Base-by-base conservation (phyloP, 2,329 filamentous ascomycete species). In the Botrytis galanthina region DNA sequence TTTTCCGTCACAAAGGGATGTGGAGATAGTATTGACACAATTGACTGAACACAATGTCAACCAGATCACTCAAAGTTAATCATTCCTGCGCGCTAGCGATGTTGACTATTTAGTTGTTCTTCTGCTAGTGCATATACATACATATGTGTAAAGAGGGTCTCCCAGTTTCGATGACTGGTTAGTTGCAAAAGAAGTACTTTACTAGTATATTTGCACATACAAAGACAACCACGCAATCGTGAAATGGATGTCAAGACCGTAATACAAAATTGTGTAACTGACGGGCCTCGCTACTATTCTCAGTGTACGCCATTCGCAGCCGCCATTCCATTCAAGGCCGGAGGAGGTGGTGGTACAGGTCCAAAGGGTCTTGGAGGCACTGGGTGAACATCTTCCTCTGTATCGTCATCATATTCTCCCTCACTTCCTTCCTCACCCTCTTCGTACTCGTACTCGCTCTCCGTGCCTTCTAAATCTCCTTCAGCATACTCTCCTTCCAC, bases 371-470 rank as follows among this genome's bases (percentile, higher is more conserved):
- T 79, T 48, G 78, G 77, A 60, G 73, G 78, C 73, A 80, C 78
- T 20, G 76, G 72, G 73, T 80, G 80, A 29, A 80, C 22, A 71
- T 81, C 79, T 71, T 82, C 81, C 74, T 82, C 80, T 7, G 81
- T 81, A 74, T 87, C 85, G 72, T 85, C 87, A 76, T 85, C 84
- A 72, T 83, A 84, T 57, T 84, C 83, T 18, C 80, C 82, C 76
- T 82, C 72, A 77, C 79, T 75, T 79, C 81, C 76, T 46, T 83
- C 82, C 12, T 86, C 89, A 68, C 88, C 86, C 66, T 90, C 89
- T 42, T 90, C 88, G 60, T 89, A 87, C n/a, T 87, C 87, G 78
- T 91, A 90, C 75, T 91, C 90, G 79, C 87, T 90, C 76, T 90
- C 89, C 63, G 87, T 87, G 39, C 85, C 87, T 68, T 88, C 87